Percentiles rank a stretch among this genome's conserved stretches.
These are phyloP conservation scores for Rosa rugosa DNA, from an alignment of 306 rosid species.

Conservation along the genomic window DNA sequence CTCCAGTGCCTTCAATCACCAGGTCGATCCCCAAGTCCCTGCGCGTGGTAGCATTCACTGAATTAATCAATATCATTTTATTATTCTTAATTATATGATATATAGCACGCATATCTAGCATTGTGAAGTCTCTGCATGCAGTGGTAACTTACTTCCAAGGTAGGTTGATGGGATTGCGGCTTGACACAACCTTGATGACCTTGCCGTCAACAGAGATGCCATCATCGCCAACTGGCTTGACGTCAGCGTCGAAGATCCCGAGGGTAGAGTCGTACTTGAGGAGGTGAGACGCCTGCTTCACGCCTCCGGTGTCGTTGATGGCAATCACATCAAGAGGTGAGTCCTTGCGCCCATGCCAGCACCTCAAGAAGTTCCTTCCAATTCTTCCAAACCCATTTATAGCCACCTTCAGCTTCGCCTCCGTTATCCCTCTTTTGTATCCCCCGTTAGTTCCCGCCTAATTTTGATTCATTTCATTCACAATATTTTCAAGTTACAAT, in stretches of 20 bases:
- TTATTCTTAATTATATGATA: neutral
- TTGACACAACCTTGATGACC: constrained; percentile 77
- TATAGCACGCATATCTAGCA: neutral
- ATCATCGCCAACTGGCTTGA: constrained; percentile 67
- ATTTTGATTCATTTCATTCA: neutral
- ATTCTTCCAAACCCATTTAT: constrained; percentile 95
- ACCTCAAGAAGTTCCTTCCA: constrained; percentile 94
- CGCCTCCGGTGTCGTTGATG: constrained; percentile 94
- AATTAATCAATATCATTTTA: neutral
- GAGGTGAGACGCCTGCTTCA: constrained; percentile 98
- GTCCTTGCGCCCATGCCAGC: constrained; percentile 98
- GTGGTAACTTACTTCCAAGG: constrained; percentile 79
- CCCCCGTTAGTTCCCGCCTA: constrained; percentile 69
- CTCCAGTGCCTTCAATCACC: constrained; percentile 99
- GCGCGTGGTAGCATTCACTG: neutral
- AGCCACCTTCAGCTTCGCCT: constrained; percentile 91
- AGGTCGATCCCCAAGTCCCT: constrained; percentile 84
- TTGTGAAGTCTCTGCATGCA: neutral
- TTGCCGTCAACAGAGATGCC: constrained; percentile 90
- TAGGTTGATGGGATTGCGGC: constrained; percentile 74
- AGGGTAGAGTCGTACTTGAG: constrained; percentile 97
- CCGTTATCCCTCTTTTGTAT: constrained; percentile 60
- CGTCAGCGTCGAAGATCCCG: constrained; percentile 91
- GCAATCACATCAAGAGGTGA: constrained; percentile 92
- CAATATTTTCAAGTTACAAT: neutral